phyloP scores from a whole-genome alignment of 2,329 filamentous ascomycete species.

The Fusarium poae region DNA sequence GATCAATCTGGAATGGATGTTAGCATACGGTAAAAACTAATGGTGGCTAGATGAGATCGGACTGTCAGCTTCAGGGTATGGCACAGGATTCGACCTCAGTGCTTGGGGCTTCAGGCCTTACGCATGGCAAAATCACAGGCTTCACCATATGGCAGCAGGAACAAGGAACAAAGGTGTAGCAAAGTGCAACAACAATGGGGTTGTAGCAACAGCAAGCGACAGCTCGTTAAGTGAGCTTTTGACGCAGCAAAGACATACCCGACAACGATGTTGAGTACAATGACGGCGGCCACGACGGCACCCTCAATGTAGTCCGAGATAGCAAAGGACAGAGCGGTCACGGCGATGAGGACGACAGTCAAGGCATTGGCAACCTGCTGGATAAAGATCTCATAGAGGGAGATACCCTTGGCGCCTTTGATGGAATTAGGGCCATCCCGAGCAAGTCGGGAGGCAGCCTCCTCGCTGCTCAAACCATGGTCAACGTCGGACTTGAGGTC shows the following conservation, averaged over 20 bases:
- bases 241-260: conserved; percentile 62
- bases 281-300: conserved; percentile 73
- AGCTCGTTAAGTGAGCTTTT: conserved; percentile 39
- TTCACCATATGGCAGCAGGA: conserved; percentile 49
- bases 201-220: conserved; percentile 31
- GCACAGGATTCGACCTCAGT: conserved; percentile 45
- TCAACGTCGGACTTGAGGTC: conserved; percentile 59
- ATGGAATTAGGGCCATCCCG: conserved; percentile 78
- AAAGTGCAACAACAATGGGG: conserved; percentile 39
- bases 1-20: conserved; percentile 60
- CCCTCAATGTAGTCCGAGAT: conserved; percentile 75
- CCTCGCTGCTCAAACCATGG: conserved; percentile 72
- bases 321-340: conserved; percentile 77
- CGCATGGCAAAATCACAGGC: conserved; percentile 46
- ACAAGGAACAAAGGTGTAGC: conserved; percentile 33
- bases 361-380: conserved; percentile 83
- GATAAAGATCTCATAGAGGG: conserved; percentile 80
- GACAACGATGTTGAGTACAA: conserved; percentile 75
- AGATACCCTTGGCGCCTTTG: conserved; percentile 77
- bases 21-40: conserved; percentile 44
- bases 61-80: conserved; percentile 50
- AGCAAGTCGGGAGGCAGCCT: conserved; percentile 74
- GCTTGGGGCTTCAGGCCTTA: conserved; percentile 49
- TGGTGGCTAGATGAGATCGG: conserved; percentile 28
- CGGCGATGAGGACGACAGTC: conserved; percentile 79